phyloP scores from a whole-genome alignment of 768 basidiomycete species.

The Ramaria sp. region DNA sequence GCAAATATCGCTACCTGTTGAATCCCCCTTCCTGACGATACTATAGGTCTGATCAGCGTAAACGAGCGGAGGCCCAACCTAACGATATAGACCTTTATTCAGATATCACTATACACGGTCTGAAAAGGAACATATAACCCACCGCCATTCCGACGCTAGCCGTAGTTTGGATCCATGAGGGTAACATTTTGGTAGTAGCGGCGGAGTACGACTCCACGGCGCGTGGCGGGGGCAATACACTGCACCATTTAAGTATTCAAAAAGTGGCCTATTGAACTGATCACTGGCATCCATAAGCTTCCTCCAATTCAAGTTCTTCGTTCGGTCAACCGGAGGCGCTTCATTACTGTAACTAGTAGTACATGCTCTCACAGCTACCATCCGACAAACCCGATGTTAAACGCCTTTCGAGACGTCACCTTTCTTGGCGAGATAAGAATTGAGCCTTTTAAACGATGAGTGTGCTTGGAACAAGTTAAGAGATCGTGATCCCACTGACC shows the following conservation, averaged over 20 bases:
- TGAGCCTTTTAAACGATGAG: constrained; percentile 13
- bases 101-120: neutral
- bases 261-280: no score
- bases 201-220: neutral
- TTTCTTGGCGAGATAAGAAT: constrained; percentile 18
- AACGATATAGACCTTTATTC: neutral
- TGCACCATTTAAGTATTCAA: no score
- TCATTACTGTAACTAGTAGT: neutral
- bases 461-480: neutral
- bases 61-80: constrained; percentile 67
- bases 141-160: constrained; percentile 74
- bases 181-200: constrained; percentile 20
- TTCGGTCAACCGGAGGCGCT: no score
- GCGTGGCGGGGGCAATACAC: neutral
- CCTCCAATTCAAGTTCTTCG: no score
- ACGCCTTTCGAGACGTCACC: neutral
- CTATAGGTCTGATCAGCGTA: constrained; percentile 77
- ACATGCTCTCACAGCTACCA: no score
- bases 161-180: constrained; percentile 55
- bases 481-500: constrained; percentile 25
- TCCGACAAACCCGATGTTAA: neutral
- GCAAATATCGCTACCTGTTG: constrained; percentile 7
- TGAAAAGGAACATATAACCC: neutral
- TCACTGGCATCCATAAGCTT: no score
- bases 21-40: constrained; percentile 63